Evolutionary conservation across 306 rosid species (phyloP).

Genomic region (Mimosa pudica): DNA sequence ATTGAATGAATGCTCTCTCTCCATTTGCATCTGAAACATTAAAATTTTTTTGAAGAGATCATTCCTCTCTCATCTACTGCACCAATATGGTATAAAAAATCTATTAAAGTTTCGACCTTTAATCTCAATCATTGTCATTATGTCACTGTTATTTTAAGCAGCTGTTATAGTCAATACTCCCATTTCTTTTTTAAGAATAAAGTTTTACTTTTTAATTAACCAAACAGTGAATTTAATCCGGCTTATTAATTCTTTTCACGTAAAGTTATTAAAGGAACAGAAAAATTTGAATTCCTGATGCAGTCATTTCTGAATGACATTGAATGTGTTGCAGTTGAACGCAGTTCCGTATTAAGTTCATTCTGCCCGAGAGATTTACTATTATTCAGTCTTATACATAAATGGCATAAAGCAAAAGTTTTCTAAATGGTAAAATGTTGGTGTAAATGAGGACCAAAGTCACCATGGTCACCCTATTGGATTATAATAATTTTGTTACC

Average conservation of each 20-base stretch:
- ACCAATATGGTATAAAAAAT: background rate
- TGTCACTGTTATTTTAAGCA: background rate
- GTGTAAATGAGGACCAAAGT: slow-evolving; percentile 3
- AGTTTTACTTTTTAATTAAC: background rate
- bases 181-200: background rate
- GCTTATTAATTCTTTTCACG: background rate
- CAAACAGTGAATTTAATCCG: background rate
- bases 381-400: background rate
- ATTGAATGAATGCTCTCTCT: background rate
- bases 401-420: background rate
- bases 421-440: slow-evolving; percentile 22
- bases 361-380: background rate
- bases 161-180: background rate
- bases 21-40: slow-evolving; percentile 25
- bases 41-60: background rate
- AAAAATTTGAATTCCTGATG: background rate
- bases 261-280: background rate
- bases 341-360: background rate
- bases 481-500: slow-evolving; percentile 36
- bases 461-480: background rate
- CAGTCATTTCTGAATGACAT: background rate
- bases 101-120: slow-evolving; percentile 3
- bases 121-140: background rate
- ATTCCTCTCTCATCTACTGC: background rate
- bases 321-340: background rate